Conservation (phyloP, 371 early-diverging fungal species). For the Furculomyces boomerangus region DNA sequence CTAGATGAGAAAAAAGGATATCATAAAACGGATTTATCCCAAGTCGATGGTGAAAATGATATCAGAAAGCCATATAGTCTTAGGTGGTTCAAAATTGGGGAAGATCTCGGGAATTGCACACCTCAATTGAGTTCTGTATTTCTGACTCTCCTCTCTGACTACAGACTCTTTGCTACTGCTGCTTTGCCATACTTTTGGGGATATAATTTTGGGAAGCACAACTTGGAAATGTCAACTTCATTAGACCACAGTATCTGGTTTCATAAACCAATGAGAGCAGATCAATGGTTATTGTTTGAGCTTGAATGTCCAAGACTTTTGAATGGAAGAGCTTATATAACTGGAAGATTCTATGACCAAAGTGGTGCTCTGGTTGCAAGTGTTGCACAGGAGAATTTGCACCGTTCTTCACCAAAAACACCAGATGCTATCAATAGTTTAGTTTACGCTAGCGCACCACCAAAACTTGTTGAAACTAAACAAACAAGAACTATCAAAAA, state of each 20-base stretch:
- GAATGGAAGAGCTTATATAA: conserved; percentile 53
- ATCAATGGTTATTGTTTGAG: conserved; percentile 73
- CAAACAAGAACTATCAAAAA: too few species aligned
- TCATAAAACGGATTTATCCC: background rate
- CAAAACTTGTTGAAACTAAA: too few species aligned
- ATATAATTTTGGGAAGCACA: background rate
- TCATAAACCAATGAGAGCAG: conserved; percentile 67
- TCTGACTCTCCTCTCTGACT: background rate
- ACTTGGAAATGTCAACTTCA: conserved; percentile 29
- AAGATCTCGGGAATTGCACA: background rate
- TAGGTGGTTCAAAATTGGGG: background rate
- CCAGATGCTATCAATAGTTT: background rate
- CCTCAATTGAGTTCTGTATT: background rate
- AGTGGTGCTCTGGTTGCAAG: conserved; percentile 63
- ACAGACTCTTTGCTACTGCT: background rate
- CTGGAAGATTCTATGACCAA: conserved; percentile 59
- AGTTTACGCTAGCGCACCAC: too few species aligned
- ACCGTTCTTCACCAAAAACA: background rate
- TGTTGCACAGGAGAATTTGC: conserved; percentile 40
- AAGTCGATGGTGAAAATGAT: background rate
- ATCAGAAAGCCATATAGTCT: background rate
- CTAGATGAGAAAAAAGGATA: background rate
- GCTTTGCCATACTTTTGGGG: background rate
- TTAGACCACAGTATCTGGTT: conserved; percentile 88
- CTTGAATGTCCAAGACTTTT: conserved; percentile 55